Evolutionary conservation across 2,329 filamentous ascomycete genomes (phyloP).

Genomic region (Monilinia polystroma): DNA sequence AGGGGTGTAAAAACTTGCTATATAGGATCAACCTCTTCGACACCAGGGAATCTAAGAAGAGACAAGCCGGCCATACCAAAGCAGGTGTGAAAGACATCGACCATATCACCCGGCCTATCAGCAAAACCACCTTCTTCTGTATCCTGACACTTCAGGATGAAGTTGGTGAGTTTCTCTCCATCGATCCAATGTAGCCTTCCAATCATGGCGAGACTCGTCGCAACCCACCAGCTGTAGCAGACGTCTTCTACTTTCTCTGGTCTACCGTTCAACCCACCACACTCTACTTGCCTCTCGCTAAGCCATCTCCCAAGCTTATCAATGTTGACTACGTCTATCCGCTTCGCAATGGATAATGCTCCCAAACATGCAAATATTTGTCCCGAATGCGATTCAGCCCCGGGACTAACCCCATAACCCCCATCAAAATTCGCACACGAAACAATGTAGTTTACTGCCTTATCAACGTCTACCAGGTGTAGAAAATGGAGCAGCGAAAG

Average conservation of each 20-base stretch:
- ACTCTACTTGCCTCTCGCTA: constrained; percentile 84
- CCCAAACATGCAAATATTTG: constrained; percentile 95
- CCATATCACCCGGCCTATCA: constrained; percentile 89
- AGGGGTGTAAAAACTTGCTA: constrained; percentile 57
- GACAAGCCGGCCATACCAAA: constrained; percentile 90
- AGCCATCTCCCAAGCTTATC: constrained; percentile 87
- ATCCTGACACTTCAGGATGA: constrained; percentile 90
- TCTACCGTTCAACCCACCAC: constrained; percentile 87
- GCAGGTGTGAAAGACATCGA: constrained; percentile 93
- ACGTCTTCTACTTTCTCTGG: constrained; percentile 96
- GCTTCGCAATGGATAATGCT: constrained; percentile 77
- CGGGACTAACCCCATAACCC: constrained; percentile 84
- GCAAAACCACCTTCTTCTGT: constrained; percentile 79
- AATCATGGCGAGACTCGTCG: constrained; percentile 89
- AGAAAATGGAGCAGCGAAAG: constrained; percentile 79
- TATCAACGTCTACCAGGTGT: constrained; percentile 71
- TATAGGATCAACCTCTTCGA: constrained; percentile 80
- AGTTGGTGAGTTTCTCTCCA: constrained; percentile 69
- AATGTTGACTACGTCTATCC: constrained; percentile 77
- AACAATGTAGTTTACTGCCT: constrained; percentile 75
- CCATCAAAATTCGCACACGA: constrained; percentile 92
- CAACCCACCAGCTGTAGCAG: constrained; percentile 99
- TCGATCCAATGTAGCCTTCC: constrained; percentile 91
- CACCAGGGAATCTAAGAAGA: constrained; percentile 71
- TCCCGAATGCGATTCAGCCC: constrained; percentile 90